Evolutionary conservation across 1,139 yeast species (phyloP).

Genomic region (Protomyces macrosporus): DNA sequence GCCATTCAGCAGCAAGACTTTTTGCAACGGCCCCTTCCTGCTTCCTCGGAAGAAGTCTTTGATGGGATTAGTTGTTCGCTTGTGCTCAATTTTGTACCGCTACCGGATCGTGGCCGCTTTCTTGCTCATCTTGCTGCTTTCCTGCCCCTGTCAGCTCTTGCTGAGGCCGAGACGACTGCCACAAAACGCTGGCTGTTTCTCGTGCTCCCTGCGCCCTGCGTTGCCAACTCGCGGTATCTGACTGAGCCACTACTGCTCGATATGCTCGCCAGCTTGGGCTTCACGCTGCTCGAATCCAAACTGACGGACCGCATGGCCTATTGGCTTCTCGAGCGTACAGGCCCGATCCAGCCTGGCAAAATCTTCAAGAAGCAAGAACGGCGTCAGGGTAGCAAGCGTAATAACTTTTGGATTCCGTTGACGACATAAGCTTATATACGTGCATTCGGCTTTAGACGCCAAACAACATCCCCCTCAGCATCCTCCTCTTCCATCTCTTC

Average conservation of each 20-base stretch:
- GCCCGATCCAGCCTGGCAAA: background rate
- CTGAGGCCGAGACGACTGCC: background rate
- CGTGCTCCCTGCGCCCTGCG: constrained; percentile 84
- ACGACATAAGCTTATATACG: constrained; percentile 3
- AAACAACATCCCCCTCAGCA: background rate
- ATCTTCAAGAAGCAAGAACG: constrained; percentile 23
- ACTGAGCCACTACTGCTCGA: constrained; percentile 45
- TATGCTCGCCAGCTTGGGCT: constrained; percentile 60
- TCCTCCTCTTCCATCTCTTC: background rate
- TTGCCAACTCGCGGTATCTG: constrained; percentile 73
- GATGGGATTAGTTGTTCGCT: constrained; percentile 73
- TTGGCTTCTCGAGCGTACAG: constrained; percentile 54
- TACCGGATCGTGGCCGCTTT: constrained; percentile 73
- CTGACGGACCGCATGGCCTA: constrained; percentile 73
- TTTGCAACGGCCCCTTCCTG: constrained; percentile 55
- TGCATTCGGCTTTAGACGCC: background rate
- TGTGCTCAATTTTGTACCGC: constrained; percentile 83
- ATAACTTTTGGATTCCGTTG: constrained; percentile 22
- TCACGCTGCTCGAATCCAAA: constrained; percentile 45
- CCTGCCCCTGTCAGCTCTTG: constrained; percentile 38
- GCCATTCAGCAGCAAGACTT: constrained; percentile 71
- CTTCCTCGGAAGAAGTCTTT: constrained; percentile 42
- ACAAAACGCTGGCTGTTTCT: constrained; percentile 50
- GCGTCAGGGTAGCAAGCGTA: constrained; percentile 23
- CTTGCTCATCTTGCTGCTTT: constrained; percentile 56